phyloP scores from a whole-genome alignment of 352 stramenopile species.

The Thalassiosira mediterranea region DNA sequence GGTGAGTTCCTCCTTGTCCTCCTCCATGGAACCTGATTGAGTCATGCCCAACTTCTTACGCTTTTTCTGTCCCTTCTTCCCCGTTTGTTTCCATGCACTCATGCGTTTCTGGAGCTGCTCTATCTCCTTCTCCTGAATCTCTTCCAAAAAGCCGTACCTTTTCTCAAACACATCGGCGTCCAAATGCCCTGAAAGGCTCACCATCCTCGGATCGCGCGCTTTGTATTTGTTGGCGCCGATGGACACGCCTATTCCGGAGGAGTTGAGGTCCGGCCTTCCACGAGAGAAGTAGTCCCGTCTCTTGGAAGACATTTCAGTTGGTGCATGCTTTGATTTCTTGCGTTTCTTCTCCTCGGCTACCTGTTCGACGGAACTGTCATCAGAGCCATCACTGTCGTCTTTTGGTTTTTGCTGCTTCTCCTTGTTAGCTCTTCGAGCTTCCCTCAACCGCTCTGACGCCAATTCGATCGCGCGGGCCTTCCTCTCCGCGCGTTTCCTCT shows the following conservation, averaged over 20 bases:
- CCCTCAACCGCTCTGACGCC: conserved; percentile 35
- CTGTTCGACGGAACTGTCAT: conserved; percentile 22
- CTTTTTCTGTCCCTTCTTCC: conserved; percentile 73
- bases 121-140: conserved; percentile 82
- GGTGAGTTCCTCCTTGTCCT: conserved; percentile 66
- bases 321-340: conserved; percentile 82
- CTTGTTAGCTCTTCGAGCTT: conserved; percentile 2
- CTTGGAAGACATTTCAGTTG: conserved; percentile 80
- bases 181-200: conserved; percentile 71
- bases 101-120: conserved; percentile 63
- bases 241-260: conserved; percentile 71
- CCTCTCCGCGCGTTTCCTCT: conserved; percentile 32
- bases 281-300: conserved; percentile 67
- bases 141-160: conserved; percentile 78
- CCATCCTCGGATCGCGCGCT: conserved; percentile 72
- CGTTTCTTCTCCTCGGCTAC: conserved; percentile 31
- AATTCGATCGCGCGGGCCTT: conserved; percentile 49
- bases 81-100: conserved; percentile 61
- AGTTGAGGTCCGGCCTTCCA: conserved; percentile 66
- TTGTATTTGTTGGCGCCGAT: conserved; percentile 80
- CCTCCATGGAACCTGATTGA: conserved; percentile 27
- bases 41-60: conserved; percentile 66
- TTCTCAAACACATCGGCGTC: conserved; percentile 77
- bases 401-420: not conserved
- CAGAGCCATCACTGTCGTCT: conserved; percentile 8